Percentiles rank a stretch among this genome's conserved stretches.
These are phyloP conservation scores for Nannochloropsis gaditana DNA, from an alignment of 108 stramenopile genomes.

Conservation along the genomic window DNA sequence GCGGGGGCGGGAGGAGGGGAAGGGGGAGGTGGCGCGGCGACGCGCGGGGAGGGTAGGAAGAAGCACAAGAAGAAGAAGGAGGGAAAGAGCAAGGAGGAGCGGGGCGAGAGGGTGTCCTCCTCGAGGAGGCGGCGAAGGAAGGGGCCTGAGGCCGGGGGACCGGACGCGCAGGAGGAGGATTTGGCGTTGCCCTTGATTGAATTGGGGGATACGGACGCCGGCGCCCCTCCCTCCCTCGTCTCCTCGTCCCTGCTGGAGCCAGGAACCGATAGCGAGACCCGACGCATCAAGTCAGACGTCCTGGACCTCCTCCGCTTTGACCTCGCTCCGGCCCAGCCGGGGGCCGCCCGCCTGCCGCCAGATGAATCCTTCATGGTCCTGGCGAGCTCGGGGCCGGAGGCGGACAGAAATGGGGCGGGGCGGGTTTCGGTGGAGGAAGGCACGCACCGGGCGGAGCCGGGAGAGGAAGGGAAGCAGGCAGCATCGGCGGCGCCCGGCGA, in stretches of 20 bases:
- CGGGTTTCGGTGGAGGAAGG: not conserved
- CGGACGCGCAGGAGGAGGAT: not conserved
- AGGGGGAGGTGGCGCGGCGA: not conserved
- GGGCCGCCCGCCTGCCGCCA: too few relatives aligned
- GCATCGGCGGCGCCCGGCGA: slow-evolving; percentile 18
- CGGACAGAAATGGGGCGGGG: slow-evolving; percentile 23
- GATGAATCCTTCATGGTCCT: too few relatives aligned
- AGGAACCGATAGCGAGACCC: not conserved
- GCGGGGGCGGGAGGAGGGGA: not conserved
- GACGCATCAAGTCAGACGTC: not conserved
- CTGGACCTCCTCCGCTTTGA: not conserved
- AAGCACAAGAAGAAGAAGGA: not conserved
- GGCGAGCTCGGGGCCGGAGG: not conserved
- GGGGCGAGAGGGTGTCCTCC: not conserved
- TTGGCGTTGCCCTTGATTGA: not conserved
- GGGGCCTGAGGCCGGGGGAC: not conserved
- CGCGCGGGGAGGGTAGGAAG: not conserved
- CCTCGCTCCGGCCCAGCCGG: too few relatives aligned
- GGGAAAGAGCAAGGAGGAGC: not conserved
- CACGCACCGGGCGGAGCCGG: not conserved
- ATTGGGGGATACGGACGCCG: not conserved
- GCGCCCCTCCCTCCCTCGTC: not conserved
- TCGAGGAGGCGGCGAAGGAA: not conserved
- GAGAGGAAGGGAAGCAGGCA: not conserved
- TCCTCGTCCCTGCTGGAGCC: not conserved